These are phyloP conservation scores for Hypoxylon sp. DNA, from an alignment of 2,329 filamentous ascomycete genomes.

Conservation along the genomic window DNA sequence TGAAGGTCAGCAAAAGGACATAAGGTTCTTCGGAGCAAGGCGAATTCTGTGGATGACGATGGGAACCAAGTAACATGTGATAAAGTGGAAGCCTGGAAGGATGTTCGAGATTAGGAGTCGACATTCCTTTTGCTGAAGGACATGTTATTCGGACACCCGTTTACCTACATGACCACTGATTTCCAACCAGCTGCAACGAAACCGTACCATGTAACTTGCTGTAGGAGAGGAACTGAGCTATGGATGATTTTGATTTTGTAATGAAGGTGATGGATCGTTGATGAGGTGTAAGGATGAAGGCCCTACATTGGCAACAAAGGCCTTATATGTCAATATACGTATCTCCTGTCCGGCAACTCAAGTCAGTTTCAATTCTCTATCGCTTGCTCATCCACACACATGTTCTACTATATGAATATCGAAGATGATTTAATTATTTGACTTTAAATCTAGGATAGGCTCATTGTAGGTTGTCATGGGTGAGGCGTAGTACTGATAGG, in stretches of 20 bases:
- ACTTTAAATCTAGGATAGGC: not conserved
- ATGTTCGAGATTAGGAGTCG: no score
- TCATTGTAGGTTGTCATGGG: not conserved
- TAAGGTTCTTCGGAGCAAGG: not conserved
- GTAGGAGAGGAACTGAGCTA: not conserved
- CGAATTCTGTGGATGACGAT: not conserved
- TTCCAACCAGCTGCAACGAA: not conserved
- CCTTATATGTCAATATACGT: not conserved
- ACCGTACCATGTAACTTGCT: not conserved
- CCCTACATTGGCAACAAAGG: not conserved
- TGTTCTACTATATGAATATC: not conserved
- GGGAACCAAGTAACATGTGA: not conserved
- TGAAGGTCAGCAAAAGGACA: constrained; percentile 40
- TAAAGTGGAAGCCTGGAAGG: not conserved
- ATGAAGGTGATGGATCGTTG: not conserved
- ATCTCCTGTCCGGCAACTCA: not conserved
- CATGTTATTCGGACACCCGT: not conserved
- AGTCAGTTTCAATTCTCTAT: not conserved
- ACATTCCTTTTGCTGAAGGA: not conserved
- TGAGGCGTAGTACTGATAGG: not conserved
- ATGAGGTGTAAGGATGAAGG: not conserved
- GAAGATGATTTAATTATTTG: not conserved
- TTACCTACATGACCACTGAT: no score
- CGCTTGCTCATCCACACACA: not conserved
- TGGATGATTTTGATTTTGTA: not conserved